Percentiles rank a stretch among this genome's conserved stretches.
phyloP scores from a whole-genome alignment of 805 yeast genomes.

The Jamesozyma jinghongensis region DNA sequence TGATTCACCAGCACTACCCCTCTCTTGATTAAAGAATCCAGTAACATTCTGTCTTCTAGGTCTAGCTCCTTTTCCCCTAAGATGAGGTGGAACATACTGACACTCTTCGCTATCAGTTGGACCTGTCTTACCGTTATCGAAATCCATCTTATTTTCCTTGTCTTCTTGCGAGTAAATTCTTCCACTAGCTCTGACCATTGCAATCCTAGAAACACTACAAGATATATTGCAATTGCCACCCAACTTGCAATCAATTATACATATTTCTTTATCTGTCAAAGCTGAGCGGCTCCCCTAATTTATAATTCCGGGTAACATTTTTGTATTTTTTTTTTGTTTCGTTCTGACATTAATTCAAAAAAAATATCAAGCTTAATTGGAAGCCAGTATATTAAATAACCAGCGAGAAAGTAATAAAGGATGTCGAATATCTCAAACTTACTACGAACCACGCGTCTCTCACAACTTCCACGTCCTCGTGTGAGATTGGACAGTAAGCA shows the following conservation, averaged over 20 bases:
- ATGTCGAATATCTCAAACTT: constrained; percentile 5
- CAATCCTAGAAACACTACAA: no score
- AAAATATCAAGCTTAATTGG: no score
- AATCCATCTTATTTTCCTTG: not conserved
- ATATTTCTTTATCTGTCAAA: no score
- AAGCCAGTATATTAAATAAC: no score
- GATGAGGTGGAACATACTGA: constrained; percentile 28
- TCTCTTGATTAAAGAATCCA: constrained; percentile 4
- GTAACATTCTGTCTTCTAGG: constrained; percentile 6
- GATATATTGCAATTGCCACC: no score
- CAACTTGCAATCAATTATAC: no score
- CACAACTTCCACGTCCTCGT: constrained; percentile 25
- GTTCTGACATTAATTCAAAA: no score
- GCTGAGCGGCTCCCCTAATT: no score
- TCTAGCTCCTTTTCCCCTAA: constrained; percentile 19
- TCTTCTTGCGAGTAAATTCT: not conserved
- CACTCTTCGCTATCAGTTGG: constrained; percentile 31
- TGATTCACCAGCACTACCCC: not conserved
- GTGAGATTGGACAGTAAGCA: constrained; percentile 2
- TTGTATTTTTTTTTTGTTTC: no score
- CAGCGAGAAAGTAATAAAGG: constrained; percentile 36
- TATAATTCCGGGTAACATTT: no score
- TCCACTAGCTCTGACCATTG: no score
- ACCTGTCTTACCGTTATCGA: constrained; percentile 27
- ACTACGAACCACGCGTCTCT: constrained; percentile 26